A percentile compares a stretch with the other conserved stretches of the same genome.
Conservation (phyloP, 208 protist genomes). For the Leishmania turanica region DNA sequence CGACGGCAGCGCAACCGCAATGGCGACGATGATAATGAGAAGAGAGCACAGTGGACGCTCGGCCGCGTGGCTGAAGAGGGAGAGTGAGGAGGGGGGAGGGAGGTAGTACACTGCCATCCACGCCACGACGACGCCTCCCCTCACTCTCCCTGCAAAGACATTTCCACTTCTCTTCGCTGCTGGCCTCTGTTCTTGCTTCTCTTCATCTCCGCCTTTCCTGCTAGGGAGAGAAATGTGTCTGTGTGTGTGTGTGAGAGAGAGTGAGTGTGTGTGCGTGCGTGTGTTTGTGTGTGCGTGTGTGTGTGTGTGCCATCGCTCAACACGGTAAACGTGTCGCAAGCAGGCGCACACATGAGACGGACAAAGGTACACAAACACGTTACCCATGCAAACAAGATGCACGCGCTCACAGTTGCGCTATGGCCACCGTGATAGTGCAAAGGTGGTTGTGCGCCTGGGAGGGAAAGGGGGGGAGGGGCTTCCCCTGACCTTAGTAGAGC, state of each 20-base stretch:
- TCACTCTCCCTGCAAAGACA: not conserved
- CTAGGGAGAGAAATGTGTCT: no score
- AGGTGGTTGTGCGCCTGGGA: not conserved
- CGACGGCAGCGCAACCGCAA: not conserved
- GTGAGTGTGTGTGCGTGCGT: no score
- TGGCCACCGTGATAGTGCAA: not conserved
- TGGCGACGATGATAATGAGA: not conserved
- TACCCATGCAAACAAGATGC: no score
- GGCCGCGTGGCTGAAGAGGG: not conserved
- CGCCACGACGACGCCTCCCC: no score
- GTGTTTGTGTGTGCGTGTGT: no score
- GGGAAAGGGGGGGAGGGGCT: no score
- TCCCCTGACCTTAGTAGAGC: not conserved
- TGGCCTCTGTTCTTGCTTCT: not conserved
- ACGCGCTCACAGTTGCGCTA: not conserved
- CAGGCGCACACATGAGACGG: no score
- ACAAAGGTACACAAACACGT: no score
- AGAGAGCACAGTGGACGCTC: not conserved
- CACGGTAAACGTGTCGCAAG: no score
- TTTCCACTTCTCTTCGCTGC: not conserved
- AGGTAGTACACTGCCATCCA: no score
- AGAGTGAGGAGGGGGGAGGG: not conserved
- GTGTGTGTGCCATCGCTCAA: no score
- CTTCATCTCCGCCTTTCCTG: not conserved
- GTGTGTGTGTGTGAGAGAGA: no score